Percentiles rank a stretch among this genome's conserved stretches.
Evolutionary conservation across 2,329 filamentous ascomycete genomes (phyloP).

Genomic region (Tolypocladium cylindrosporum): DNA sequence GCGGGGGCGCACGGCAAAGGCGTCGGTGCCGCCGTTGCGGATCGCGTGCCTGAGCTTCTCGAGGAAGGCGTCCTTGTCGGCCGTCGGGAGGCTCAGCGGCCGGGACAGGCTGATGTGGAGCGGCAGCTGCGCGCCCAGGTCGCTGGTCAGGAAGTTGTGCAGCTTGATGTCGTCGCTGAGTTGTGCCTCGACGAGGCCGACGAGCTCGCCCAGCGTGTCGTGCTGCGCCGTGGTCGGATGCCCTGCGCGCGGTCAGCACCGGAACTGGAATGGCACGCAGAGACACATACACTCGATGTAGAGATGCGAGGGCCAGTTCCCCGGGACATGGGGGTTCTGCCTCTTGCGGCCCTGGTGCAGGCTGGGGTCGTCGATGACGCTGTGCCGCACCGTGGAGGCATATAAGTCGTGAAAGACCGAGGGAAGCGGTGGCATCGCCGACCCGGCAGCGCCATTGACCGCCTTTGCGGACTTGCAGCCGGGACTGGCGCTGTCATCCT

Average conservation of each 20-base stretch:
- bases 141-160: slow-evolving; percentile 63
- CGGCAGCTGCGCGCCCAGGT: slow-evolving; percentile 67
- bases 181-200: slow-evolving; percentile 24
- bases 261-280: accelerated
- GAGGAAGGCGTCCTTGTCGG: slow-evolving; percentile 62
- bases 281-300: slow-evolving; percentile 75
- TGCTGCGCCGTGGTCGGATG: slow-evolving; percentile 40
- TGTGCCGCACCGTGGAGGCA: slow-evolving; percentile 67
- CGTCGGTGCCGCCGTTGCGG: slow-evolving; percentile 9
- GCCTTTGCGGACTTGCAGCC: background rate
- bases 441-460: slow-evolving; percentile 1
- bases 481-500: background rate
- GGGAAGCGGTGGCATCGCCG: slow-evolving; percentile 62
- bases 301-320: slow-evolving; percentile 87
- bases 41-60: slow-evolving; percentile 38
- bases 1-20: slow-evolving; percentile 28
- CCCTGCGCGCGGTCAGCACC: slow-evolving; percentile 29
- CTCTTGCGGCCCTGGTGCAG: slow-evolving; percentile 81
- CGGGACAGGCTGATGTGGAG: slow-evolving; percentile 87
- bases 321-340: slow-evolving; percentile 71
- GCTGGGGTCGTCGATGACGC: slow-evolving; percentile 69
- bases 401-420: slow-evolving; percentile 81
- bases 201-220: slow-evolving; percentile 31
- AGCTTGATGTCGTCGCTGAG: slow-evolving; percentile 31
- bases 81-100: slow-evolving; percentile 63